Base-by-base conservation (phyloP, 306 rosid genomes). In the Prosopis cineraria region DNA sequence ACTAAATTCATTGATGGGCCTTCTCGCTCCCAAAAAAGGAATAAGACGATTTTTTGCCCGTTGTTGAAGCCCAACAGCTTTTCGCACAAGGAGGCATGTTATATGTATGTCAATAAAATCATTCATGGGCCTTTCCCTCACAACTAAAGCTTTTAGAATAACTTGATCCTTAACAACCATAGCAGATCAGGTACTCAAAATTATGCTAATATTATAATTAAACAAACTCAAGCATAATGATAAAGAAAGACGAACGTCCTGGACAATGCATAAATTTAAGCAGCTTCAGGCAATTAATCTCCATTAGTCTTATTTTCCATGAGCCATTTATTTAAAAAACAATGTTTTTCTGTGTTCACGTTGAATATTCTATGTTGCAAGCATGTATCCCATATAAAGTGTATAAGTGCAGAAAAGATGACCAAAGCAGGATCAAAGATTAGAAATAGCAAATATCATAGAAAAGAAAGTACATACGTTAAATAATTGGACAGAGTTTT, bases 401-500 rank as follows among this genome's bases (percentile, higher is more conserved):
- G 30, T 1, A 16, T 17, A 27, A 44, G 17, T 4, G 63, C 9
- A 22, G 34, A 70, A 48, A 70, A 19, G 11, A 33, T 19, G 0
- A 70, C 48, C 13, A 48, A 24, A 70, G 20, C 30, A 30, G 43
- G n/a, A 48, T 45, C 17, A 6, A 48, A 70, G 3, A 45, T 24
- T 30, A 11, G 75, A 69, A 70, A 37, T 45, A 16, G 29, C 20
- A 74, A 68, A 44, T 3, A 50, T 68, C 65, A 43, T 29, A 40
- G 58, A 85, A 27, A 52, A 77, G 74, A 58, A 58, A 73, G 59
- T 74, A 63, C 89, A 0, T 41, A 86, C 98, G 98, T 92, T 81
- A 92, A 76, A 84, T 92, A 95, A 86, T 95, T 95, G 19, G 97
- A 91, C 80, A 94, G 69, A 78, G 97, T 94, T 88, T 91, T 92